These are phyloP conservation scores for Hortiboletus rubellus DNA, from an alignment of 1,284 basidiomycete species.

Conservation along the genomic window DNA sequence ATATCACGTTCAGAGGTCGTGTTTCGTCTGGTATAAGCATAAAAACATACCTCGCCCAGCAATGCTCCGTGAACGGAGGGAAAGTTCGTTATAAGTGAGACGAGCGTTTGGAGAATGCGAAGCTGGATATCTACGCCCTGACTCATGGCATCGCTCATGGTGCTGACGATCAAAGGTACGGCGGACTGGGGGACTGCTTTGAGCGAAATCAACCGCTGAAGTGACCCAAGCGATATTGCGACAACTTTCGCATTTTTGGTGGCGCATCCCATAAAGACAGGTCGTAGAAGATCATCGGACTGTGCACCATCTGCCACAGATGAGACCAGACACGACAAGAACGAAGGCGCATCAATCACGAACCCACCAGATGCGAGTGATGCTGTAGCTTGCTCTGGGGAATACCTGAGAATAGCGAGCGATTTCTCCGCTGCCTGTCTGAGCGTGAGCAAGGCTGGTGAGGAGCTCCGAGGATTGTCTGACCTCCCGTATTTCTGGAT, in stretches of 20 bases:
- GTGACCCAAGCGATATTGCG: conserved; percentile 85
- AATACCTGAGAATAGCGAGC: conserved; percentile 71
- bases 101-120: conserved; percentile 86
- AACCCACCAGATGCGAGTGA: conserved; percentile 62
- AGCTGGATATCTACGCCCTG: conserved; percentile 96
- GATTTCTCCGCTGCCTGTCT: conserved; percentile 81
- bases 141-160: conserved; percentile 82
- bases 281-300: conserved; percentile 79
- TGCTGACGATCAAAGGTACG: conserved; percentile 77
- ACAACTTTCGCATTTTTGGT: conserved; percentile 95
- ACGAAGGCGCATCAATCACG: conserved; percentile 1
- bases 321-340: conserved; percentile 6
- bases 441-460: conserved; percentile 2
- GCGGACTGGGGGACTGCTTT: conserved; percentile 81
- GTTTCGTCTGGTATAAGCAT: neutral
- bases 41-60: conserved; percentile 70
- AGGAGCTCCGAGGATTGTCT: neutral
- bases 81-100: conserved; percentile 88
- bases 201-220: conserved; percentile 89
- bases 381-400: conserved; percentile 67
- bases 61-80: conserved; percentile 75
- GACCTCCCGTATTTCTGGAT: conserved; percentile 84
- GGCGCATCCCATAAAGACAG: conserved; percentile 92
- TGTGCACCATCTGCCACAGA: conserved; percentile 66
- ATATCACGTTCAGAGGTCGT: neutral